A percentile compares a stretch with the other conserved stretches of the same genome.
phyloP scores from a whole-genome alignment of 345 rosid species.

The Populus pruinosa region DNA sequence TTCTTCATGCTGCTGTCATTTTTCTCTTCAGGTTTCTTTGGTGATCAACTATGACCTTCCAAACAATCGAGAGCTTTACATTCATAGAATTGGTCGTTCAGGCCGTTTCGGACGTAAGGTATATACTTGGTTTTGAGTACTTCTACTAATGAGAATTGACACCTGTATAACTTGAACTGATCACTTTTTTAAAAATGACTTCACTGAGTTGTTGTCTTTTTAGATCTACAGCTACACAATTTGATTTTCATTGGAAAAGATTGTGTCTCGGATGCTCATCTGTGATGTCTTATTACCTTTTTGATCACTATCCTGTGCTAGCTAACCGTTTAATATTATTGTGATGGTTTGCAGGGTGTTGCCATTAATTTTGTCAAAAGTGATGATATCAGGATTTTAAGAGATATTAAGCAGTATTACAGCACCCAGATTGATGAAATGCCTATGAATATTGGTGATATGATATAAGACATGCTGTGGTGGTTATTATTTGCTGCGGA shows the following conservation, averaged over 20 bases:
- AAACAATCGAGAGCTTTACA: slow-evolving; percentile 95
- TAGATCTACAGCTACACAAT: not conserved
- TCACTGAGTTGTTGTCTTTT: not conserved
- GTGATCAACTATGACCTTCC: slow-evolving; percentile 97
- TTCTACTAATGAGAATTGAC: not conserved
- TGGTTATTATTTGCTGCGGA: not conserved
- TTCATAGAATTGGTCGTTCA: slow-evolving; percentile 94
- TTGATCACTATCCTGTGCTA: not conserved
- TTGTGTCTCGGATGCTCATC: not conserved
- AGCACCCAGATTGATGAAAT: slow-evolving; percentile 95
- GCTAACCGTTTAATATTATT: not conserved
- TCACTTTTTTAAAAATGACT: not conserved
- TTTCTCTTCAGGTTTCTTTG: slow-evolving; percentile 65
- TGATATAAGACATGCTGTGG: slow-evolving; percentile 32
- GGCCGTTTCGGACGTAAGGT: slow-evolving; percentile 99
- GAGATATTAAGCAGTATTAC: slow-evolving; percentile 87
- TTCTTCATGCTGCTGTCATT: not conserved
- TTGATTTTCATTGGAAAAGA: not conserved
- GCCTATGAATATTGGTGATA: slow-evolving; percentile 93
- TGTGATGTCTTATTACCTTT: not conserved
- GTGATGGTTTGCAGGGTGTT: slow-evolving; percentile 57
- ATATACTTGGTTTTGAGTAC: not conserved
- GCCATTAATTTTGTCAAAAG: slow-evolving; percentile 85
- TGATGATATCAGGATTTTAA: slow-evolving; percentile 81
- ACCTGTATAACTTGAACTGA: not conserved